A percentile compares a stretch with the other conserved stretches of the same genome.
Conservation (phyloP, 176 grass and related monocot genomes). For the Phoenix roebelenii region DNA sequence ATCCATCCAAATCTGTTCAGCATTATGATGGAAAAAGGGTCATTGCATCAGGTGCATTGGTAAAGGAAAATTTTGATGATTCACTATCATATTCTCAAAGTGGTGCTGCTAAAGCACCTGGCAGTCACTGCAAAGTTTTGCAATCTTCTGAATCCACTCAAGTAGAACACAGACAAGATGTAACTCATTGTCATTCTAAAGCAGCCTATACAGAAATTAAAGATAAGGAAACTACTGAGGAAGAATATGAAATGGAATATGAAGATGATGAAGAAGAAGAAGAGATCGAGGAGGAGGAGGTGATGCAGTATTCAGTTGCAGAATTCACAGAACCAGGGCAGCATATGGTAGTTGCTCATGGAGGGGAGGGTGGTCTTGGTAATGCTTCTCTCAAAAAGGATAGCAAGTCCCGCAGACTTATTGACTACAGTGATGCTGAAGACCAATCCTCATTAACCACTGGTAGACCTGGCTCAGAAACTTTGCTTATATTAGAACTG, state of each 20-base stretch:
- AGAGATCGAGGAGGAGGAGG: conserved; percentile 23
- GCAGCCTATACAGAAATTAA: neutral
- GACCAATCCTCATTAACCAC: conserved; percentile 24
- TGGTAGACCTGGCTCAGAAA: conserved; percentile 51
- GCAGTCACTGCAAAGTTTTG: no score
- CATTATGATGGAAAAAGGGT: neutral
- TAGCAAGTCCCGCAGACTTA: conserved; percentile 20
- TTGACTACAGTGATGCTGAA: conserved; percentile 13
- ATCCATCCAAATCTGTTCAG: conserved; percentile 14
- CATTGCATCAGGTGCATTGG: neutral
- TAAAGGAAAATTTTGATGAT: conserved; percentile 9
- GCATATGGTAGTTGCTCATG: conserved; percentile 49
- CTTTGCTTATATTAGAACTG: conserved; percentile 63
- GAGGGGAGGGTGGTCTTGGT: conserved; percentile 59
- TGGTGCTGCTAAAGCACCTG: neutral
- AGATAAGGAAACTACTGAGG: neutral
- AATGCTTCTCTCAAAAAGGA: conserved; percentile 47
- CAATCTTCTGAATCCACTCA: neutral
- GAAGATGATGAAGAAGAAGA: conserved; percentile 19
- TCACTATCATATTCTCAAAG: neutral
- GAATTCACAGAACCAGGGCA: conserved; percentile 79
- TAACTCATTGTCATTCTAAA: neutral
- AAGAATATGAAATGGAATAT: conserved; percentile 15
- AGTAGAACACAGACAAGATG: neutral
- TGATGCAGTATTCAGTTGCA: conserved; percentile 47